Conservation (phyloP, 225 moss, liverwort and hornwort genomes). For the Anthoceros angustus region DNA sequence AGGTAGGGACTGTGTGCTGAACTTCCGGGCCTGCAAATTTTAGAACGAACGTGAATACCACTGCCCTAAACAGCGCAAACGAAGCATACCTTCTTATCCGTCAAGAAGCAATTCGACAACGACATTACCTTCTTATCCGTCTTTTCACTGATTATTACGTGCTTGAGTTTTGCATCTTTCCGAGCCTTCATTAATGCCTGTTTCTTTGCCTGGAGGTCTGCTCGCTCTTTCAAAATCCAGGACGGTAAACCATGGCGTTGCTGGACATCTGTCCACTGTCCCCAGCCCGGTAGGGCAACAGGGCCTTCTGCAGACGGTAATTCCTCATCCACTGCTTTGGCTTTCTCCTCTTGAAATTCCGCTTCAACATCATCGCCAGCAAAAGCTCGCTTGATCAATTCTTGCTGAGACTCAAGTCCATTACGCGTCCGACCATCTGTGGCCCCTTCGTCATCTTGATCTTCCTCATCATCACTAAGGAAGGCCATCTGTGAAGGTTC, state of each 20-base stretch:
- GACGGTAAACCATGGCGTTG: slow-evolving; percentile 30
- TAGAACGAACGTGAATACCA: not conserved
- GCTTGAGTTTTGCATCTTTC: slow-evolving; percentile 68
- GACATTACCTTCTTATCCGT: slow-evolving; percentile 56
- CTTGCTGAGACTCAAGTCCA: slow-evolving; percentile 46
- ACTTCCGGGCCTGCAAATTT: slow-evolving; percentile 41
- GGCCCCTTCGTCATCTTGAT: slow-evolving; percentile 13
- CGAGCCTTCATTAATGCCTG: slow-evolving; percentile 42
- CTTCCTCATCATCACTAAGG: slow-evolving; percentile 41
- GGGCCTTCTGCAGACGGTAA: slow-evolving; percentile 40
- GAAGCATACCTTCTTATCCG: slow-evolving; percentile 61
- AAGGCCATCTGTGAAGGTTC: slow-evolving; percentile 5
- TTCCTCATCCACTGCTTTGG: slow-evolving; percentile 54
- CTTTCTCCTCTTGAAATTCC: slow-evolving; percentile 63
- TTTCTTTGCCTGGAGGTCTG: slow-evolving; percentile 34
- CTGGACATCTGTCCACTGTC: slow-evolving; percentile 78
- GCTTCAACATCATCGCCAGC: slow-evolving; percentile 97
- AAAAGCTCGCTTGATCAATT: slow-evolving; percentile 81
- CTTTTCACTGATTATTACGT: slow-evolving; percentile 77
- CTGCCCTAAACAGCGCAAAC: not conserved
- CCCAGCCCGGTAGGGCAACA: slow-evolving; percentile 70
- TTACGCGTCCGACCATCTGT: slow-evolving; percentile 19
- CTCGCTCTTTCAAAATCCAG: slow-evolving; percentile 51
- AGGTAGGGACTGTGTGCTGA: slow-evolving; percentile 46
- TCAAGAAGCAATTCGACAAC: not conserved